These are phyloP conservation scores for Primulina eburnea DNA, from an alignment of 257 asterid genomes.

Conservation along the genomic window DNA sequence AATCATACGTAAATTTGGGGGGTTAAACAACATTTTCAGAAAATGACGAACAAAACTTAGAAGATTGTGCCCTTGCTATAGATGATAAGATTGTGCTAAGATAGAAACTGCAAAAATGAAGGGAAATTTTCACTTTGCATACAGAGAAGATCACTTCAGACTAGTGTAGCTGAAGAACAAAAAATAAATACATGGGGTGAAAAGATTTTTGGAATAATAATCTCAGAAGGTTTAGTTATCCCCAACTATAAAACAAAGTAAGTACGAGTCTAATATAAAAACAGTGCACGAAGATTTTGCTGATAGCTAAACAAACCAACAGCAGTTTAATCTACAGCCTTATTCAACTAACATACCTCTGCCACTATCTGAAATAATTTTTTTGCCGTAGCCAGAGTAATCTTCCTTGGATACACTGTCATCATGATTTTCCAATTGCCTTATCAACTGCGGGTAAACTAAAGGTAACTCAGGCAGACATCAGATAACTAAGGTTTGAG, in stretches of 20 bases:
- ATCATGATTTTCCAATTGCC: constrained; percentile 68
- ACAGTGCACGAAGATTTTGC: constrained; percentile 11
- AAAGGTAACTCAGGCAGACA: constrained; percentile 14
- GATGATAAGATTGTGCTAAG: constrained; percentile 8
- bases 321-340: neutral
- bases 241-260: constrained; percentile 9
- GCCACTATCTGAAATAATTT: constrained; percentile 79
- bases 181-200: constrained; percentile 6
- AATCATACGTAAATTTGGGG: neutral
- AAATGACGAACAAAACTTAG: neutral
- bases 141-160: constrained; percentile 13
- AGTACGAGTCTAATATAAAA: constrained; percentile 11
- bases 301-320: constrained; percentile 10
- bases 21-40: neutral
- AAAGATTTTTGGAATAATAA: neutral
- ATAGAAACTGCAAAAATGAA: neutral
- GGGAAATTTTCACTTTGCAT: neutral
- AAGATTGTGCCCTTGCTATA: neutral
- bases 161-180: constrained; percentile 15
- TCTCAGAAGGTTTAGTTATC: constrained; percentile 11
- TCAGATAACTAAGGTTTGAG: constrained; percentile 13
- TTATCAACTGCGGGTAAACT: constrained; percentile 58
- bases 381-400: constrained; percentile 66
- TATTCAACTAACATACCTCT: constrained; percentile 46
- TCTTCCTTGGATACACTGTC: constrained; percentile 65